Base-by-base conservation (phyloP, 495 filamentous ascomycete species). In the Platismatia glauca region DNA sequence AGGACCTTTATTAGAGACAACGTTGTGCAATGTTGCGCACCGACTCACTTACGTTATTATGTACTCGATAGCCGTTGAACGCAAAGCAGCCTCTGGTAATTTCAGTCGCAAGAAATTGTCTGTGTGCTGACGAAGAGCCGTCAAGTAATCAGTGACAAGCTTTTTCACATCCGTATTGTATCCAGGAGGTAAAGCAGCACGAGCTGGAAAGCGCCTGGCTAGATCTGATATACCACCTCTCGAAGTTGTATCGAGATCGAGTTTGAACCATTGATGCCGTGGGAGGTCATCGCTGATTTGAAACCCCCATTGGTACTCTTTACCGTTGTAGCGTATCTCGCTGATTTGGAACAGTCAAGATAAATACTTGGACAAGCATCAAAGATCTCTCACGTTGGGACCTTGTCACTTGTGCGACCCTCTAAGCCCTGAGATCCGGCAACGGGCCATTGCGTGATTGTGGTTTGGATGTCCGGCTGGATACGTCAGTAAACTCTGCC, bases 131-230 rank as follows among this genome's bases (percentile, higher is more conserved):
- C 31, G 58, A 13, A 76, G 44, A 55, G 59, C 65, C 6, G 81
- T 83, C 7, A 89, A 79, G 67, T 87, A 89, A 69, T 89, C 86
- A 61, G 80, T 82, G n/a, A 86, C 81, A 43, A 83, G 80, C 64
- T 84, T 81, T 16, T 83, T 76, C 11, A 82, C 77, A 4, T 78
- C 82, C 68, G 84, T 84, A 66, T 34, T 53, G 33, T 60, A 60
- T 24, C 43, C 43, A n/a, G 59, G 80, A 79, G 67, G 77, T 79
- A 55, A 39, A 37, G 63, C 64, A 31, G 41, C 48, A 2, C 44
- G 27, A n/a, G 31, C 46, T 15, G 59, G 43, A 38, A 52, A 60
- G 8, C 24, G 43, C 1, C 59, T 31, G 9, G 59, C 46, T 29
- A 60, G 31, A 15, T 60, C 44, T 20, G 59, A 60, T 9, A 61